Percentiles rank a stretch among this genome's conserved stretches.
Evolutionary conservation across 768 basidiomycete genomes (phyloP).

Genomic region (Hericium coralloides): DNA sequence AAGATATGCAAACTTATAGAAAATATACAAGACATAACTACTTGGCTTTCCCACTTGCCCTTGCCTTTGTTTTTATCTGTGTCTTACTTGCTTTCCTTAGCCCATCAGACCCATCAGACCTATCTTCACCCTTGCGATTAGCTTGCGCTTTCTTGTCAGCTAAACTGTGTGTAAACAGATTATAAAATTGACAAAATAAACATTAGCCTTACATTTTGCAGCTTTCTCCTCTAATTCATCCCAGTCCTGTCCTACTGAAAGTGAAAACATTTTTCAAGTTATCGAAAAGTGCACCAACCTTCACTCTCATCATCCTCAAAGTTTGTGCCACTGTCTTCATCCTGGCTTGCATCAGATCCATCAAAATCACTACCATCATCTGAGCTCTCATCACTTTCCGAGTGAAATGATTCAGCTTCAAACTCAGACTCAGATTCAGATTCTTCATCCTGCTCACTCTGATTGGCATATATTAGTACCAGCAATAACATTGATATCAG

Average conservation of each 20-base stretch:
- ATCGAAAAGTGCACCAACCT: slow-evolving; percentile 25
- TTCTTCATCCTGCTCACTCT: slow-evolving; percentile 54
- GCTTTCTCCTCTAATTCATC: slow-evolving; percentile 91
- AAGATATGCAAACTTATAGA: no score
- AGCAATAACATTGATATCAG: not conserved
- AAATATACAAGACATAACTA: no score
- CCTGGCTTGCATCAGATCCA: slow-evolving; percentile 42
- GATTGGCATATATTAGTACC: slow-evolving; percentile 9
- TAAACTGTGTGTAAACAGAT: slow-evolving; percentile 10
- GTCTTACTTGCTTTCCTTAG: slow-evolving; percentile 28
- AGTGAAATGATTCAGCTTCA: slow-evolving; percentile 33
- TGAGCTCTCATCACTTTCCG: slow-evolving; percentile 24
- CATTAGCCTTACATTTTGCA: slow-evolving; percentile 55
- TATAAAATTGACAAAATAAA: not conserved
- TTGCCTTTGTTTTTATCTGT: slow-evolving; percentile 22
- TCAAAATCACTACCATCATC: slow-evolving; percentile 44
- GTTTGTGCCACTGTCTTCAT: slow-evolving; percentile 61
- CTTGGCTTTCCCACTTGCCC: slow-evolving; percentile 10
- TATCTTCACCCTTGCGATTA: slow-evolving; percentile 18
- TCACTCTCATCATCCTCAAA: slow-evolving; percentile 52
- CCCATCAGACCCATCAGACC: slow-evolving; percentile 32
- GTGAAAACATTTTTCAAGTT: not conserved
- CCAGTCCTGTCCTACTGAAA: slow-evolving; percentile 79
- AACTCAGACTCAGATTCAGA: slow-evolving; percentile 59
- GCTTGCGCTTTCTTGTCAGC: slow-evolving; percentile 38